Evolutionary conservation across 192 early-diverging fungal genomes (phyloP), one percentile per base, ranked within the genome.

Genomic region (Kappamyces sp.): DNA sequence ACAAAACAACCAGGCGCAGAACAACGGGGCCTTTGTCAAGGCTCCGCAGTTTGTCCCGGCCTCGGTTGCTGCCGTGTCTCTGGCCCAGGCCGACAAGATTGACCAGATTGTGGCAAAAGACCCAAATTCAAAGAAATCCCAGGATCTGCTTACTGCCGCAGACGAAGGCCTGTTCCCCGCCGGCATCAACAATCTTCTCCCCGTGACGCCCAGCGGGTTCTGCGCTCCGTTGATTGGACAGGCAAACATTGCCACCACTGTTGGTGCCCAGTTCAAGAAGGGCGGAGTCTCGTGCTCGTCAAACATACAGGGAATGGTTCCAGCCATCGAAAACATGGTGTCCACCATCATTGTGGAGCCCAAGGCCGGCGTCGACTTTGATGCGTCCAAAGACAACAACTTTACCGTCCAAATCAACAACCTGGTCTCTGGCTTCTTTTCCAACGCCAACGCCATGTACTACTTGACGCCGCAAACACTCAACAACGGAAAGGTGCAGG

Each of bases 401-500:
- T 62, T 76, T 36, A 39, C 34, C 15, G 39, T 68, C 42, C 49
- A 61, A 39, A 60, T 59, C 61, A 40, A 38, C 41, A 73, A 73
- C 63, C 40, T 76, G 11, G 55, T 53, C 45, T 66, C 74, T 50
- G 74, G 74, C 41, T 76, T 76, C 65, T 76, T 76, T 42, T 60
- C 66, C 49, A 66, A 69, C 57, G 59, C 73, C 29, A 47, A 76
- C 9, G 48, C 35, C 11, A n/a, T 47, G 22, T 75, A 75, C 64
- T 75, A 75, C 64, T 11, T 62, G 6, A 47, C 60, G 47, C 72
- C 72, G n/a, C 66, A 69, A 42, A 70, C 72, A 32, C 67, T 74
- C 35, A 53, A 68, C 64, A 37, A 62, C n/a, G 70, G 70, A 43
- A 66, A n/a, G 3, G 59, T 68, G 37, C 62, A 73, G 58, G 74